These are phyloP conservation scores for Yarrowia alimentaria DNA, from an alignment of 805 yeast genomes.

Conservation along the genomic window DNA sequence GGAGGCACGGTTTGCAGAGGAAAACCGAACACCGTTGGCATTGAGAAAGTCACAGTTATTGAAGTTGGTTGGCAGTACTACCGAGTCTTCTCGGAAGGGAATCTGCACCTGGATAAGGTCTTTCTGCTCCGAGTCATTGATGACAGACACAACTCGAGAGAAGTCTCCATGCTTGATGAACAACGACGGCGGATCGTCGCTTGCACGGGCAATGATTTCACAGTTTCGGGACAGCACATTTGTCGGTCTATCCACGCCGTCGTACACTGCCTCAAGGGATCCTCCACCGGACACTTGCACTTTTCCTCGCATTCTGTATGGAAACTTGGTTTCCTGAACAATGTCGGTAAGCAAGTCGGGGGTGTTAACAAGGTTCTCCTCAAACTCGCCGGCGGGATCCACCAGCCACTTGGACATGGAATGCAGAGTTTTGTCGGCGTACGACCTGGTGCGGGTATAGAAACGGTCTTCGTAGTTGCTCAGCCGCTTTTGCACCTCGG, in stretches of 20 bases:
- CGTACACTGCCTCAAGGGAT: not conserved
- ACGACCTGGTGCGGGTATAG: constrained; percentile 2
- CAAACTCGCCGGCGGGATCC: not conserved
- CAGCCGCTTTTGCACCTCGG: not conserved
- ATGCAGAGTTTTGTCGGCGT: not conserved
- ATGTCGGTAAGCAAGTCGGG: constrained; percentile 68
- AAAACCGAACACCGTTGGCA: constrained; percentile 12
- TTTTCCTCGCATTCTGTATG: constrained; percentile 45
- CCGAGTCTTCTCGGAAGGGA: not conserved
- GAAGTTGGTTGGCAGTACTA: not conserved
- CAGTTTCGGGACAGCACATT: not conserved
- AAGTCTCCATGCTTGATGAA: constrained; percentile 2
- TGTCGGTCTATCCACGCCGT: not conserved
- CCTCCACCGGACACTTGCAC: constrained; percentile 59
- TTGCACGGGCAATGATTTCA: not conserved
- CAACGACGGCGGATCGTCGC: not conserved
- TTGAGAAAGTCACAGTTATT: constrained; percentile 15
- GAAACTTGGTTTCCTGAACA: constrained; percentile 60
- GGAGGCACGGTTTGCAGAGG: constrained; percentile 5
- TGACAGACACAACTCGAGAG: not conserved
- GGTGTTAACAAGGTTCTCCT: constrained; percentile 53
- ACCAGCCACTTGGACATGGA: constrained; percentile 6
- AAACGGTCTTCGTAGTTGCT: constrained; percentile 2
- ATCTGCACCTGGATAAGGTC: not conserved
- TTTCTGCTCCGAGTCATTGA: not conserved